Evolutionary conservation across 257 asterid species (phyloP).

Genomic region (Paulownia fortunei): DNA sequence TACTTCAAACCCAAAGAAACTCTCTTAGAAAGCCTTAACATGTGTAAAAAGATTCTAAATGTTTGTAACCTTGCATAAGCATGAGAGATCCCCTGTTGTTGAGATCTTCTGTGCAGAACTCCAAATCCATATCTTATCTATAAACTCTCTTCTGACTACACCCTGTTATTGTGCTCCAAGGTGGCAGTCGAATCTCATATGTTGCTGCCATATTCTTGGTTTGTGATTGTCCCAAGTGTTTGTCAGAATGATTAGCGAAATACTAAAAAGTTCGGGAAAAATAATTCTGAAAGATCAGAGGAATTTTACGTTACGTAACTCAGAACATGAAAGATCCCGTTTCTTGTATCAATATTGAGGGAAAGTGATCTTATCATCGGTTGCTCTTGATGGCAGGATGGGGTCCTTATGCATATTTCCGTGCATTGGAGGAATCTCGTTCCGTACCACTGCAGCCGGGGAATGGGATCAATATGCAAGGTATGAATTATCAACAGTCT

Average conservation of each 20-base stretch:
- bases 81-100: too few relatives aligned
- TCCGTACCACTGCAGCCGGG: conserved; percentile 18
- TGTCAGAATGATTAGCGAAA: too few relatives aligned
- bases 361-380: background rate
- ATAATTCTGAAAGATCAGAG: too few relatives aligned
- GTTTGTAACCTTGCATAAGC: too few relatives aligned
- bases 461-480: conserved; percentile 46
- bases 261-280: too few relatives aligned
- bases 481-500: conserved; percentile 30
- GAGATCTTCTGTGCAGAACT: too few relatives aligned
- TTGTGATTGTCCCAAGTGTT: background rate
- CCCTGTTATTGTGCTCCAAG: too few relatives aligned
- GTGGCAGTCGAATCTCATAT: background rate
- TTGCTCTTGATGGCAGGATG: conserved; percentile 56
- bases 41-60: too few relatives aligned
- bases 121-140: too few relatives aligned
- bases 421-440: conserved; percentile 64
- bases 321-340: background rate
- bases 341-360: background rate
- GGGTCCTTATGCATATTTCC: conserved; percentile 79
- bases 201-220: background rate
- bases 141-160: background rate
- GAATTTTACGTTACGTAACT: background rate
- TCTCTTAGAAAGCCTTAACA: background rate
- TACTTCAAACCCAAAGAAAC: background rate